These are phyloP conservation scores for Tothia fuscella DNA, from an alignment of 2,329 filamentous ascomycete genomes.

Conservation along the genomic window DNA sequence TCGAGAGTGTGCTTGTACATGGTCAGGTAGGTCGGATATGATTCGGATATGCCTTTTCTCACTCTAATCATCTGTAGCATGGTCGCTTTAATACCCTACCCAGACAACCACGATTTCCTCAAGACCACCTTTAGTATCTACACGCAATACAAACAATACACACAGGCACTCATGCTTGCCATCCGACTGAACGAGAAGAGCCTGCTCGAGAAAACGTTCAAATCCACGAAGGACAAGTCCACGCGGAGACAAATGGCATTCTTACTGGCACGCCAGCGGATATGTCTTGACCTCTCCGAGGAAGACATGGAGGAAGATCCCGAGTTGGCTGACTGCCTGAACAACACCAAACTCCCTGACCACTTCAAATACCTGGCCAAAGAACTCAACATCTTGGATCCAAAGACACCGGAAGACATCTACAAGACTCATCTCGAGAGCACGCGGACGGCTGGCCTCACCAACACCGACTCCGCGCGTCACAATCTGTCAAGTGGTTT, in stretches of 20 bases:
- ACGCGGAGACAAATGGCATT: conserved; percentile 92
- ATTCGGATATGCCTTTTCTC: background rate
- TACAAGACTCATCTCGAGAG: conserved; percentile 99
- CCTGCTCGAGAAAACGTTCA: conserved; percentile 71
- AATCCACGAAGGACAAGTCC: conserved; percentile 65
- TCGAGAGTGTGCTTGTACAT: conserved; percentile 91
- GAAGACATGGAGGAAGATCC: conserved; percentile 57
- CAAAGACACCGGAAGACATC: conserved; percentile 94
- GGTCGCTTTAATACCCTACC: conserved; percentile 94
- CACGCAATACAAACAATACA: conserved; percentile 80
- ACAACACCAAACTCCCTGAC: conserved; percentile 77
- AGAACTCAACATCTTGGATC: conserved; percentile 92
- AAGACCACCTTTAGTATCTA: conserved; percentile 90
- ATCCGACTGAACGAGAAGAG: conserved; percentile 83
- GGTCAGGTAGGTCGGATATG: conserved; percentile 47
- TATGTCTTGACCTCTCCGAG: conserved; percentile 57
- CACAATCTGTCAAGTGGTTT: conserved; percentile 95
- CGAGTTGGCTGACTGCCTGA: conserved; percentile 69
- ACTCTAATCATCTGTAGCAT: conserved; percentile 44
- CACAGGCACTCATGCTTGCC: conserved; percentile 86
- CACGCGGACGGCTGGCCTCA: conserved; percentile 81
- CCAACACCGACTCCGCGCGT: conserved; percentile 86
- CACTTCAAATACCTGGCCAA: conserved; percentile 92
- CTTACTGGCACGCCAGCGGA: conserved; percentile 81
- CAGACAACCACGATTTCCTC: conserved; percentile 92